Evolutionary conservation across 2,329 filamentous ascomycete genomes (phyloP).

Genomic region (Fusarium sp.): DNA sequence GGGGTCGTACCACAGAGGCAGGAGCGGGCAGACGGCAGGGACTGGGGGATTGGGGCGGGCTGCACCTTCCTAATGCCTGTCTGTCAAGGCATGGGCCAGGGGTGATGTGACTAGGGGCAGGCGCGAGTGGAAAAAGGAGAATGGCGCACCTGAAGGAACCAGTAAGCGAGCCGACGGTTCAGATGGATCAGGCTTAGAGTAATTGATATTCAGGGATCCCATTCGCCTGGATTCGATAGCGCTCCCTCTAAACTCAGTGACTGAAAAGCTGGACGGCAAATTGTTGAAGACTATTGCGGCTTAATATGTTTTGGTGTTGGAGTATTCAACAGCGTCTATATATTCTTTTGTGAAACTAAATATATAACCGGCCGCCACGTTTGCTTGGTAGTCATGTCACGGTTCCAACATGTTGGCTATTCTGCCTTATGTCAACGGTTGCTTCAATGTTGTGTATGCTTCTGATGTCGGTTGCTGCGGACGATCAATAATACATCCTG

Average conservation of each 20-base stretch:
- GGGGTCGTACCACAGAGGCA: slow-evolving; percentile 32
- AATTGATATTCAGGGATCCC: not conserved
- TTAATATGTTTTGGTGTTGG: not conserved
- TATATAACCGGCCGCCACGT: slow-evolving; percentile 10
- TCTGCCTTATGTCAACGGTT: not conserved
- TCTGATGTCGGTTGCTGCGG: slow-evolving; percentile 19
- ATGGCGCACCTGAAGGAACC: slow-evolving; percentile 19
- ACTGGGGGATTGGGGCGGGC: slow-evolving; percentile 13
- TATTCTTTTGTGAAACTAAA: slow-evolving; percentile 1
- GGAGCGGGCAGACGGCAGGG: slow-evolving; percentile 13
- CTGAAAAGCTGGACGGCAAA: slow-evolving; percentile 4
- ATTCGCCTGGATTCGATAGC: slow-evolving; percentile 28
- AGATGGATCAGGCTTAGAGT: slow-evolving; percentile 31
- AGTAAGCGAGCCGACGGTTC: slow-evolving; percentile 7
- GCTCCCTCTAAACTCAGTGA: slow-evolving; percentile 2
- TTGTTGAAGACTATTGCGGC: slow-evolving; percentile 17
- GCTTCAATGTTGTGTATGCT: slow-evolving; percentile 3
- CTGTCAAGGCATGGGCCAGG: slow-evolving; percentile 32
- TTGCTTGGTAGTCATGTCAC: slow-evolving; percentile 16
- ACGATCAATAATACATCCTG: slow-evolving; percentile 11
- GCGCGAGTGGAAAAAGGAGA: slow-evolving; percentile 28
- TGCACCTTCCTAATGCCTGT: slow-evolving; percentile 37
- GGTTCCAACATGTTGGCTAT: not conserved
- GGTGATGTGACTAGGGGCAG: slow-evolving; percentile 23
- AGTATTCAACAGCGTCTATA: slow-evolving; percentile 8